Base-by-base conservation (phyloP, 768 basidiomycete genomes). In the Kondoa malvinella region DNA sequence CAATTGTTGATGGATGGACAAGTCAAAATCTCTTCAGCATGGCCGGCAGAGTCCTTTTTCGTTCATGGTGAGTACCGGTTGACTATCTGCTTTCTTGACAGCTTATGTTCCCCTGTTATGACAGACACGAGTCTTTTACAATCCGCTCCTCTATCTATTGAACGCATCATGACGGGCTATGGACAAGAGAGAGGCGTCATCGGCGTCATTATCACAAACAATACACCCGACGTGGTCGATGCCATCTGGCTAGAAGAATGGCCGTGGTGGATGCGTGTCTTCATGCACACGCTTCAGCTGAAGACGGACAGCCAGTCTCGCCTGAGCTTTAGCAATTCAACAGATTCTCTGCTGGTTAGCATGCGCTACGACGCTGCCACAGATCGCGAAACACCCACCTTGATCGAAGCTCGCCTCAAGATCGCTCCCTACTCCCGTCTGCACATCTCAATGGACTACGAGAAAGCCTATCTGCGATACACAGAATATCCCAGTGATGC, bases 401-500 rank as follows among this genome's bases (percentile, higher is more conserved):
- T 86, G 3, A 80, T 97, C 58, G 87, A 92, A 76, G 80, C 84
- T 3, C 74, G 81, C 25, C 77, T 97, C 16, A 80, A 77, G 1
- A 76, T 97, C n/a, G 90, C 92, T 0, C 79, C 88, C 4, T 78
- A 80, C 40, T 81, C 82, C 67, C 85, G 83, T 0, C 74, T 90
- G 3, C 80, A 81, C 4, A 78, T 96, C 65, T 82, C 80, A 21
- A 81, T 92, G 75, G 86, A 86, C 34, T 84, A 91, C 73, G 81
- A 83, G 34, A 91, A 91, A 76, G 82, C 87, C 1, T 95, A 92
- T 75, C 78, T 99, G 66, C 84, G 86, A 64, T 97, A 96, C 76
- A 92, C 90, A 14, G 92, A 97, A 74, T 92, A 97, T 76, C 91
- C 87, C 12, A 91, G 92, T 0, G 94, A 97, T 74, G 89, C 94